Percentiles rank a stretch among this genome's conserved stretches.
Conservation (phyloP, 306 rosid genomes). For the Gastrolobium bilobum region DNA sequence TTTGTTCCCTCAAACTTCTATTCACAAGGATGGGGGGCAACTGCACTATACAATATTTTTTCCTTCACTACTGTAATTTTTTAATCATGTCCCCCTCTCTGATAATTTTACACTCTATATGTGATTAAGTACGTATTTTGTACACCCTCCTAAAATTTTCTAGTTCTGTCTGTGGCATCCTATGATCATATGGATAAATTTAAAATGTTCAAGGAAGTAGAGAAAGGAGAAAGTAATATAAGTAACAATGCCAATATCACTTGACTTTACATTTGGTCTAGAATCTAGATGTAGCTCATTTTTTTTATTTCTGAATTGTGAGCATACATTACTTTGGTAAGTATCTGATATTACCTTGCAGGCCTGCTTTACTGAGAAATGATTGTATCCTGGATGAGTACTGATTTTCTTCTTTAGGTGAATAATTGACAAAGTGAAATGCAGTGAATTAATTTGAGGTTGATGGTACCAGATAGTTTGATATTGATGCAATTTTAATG, state of each 20-base stretch:
- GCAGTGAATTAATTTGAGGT: conserved; percentile 14
- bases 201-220: too few relatives aligned
- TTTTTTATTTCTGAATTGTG: conserved; percentile 20
- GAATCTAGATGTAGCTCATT: too few relatives aligned
- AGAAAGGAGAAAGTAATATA: too few relatives aligned
- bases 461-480: conserved; percentile 20
- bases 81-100: too few relatives aligned
- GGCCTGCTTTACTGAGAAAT: conserved; percentile 8
- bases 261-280: conserved; percentile 10
- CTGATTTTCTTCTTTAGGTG: conserved; percentile 28
- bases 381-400: conserved; percentile 1
- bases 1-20: neutral
- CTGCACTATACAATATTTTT: neutral
- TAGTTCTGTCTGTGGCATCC: too few relatives aligned
- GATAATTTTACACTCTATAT: too few relatives aligned
- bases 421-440: conserved; percentile 14
- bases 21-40: too few relatives aligned
- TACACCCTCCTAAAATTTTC: too few relatives aligned
- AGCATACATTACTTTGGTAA: neutral
- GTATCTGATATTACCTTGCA: conserved; percentile 1
- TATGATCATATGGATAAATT: too few relatives aligned
- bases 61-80: too few relatives aligned
- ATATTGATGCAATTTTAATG: conserved; percentile 32
- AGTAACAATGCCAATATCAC: conserved; percentile 29
- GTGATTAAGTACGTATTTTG: too few relatives aligned